A percentile compares a stretch with the other conserved stretches of the same genome.
phyloP scores from a whole-genome alignment of 495 filamentous ascomycete genomes.

The Xeromyces bisporus region DNA sequence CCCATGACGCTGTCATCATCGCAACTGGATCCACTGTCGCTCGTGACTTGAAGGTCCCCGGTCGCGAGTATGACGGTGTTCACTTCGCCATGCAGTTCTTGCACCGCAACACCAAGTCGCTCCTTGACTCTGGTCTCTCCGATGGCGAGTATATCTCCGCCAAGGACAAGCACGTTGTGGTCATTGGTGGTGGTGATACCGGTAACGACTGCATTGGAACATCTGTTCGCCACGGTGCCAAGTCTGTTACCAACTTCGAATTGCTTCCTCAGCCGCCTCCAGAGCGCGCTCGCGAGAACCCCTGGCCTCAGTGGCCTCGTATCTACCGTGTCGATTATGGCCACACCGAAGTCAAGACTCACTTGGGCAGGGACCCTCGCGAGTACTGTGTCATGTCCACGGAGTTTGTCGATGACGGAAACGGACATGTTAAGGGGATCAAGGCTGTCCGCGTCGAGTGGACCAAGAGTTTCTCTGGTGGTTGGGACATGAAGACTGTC shows the following conservation, averaged over 20 bases:
- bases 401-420: slow-evolving; percentile 89
- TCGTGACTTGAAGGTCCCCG: slow-evolving; percentile 84
- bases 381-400: slow-evolving; percentile 99
- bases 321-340: slow-evolving; percentile 98
- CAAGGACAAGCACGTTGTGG: slow-evolving; percentile 91
- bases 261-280: slow-evolving; percentile 86
- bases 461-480: slow-evolving; percentile 76
- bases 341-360: slow-evolving; percentile 90
- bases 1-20: slow-evolving; percentile 79
- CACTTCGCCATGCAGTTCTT: slow-evolving; percentile 99
- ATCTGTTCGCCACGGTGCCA: slow-evolving; percentile 92
- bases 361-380: slow-evolving; percentile 92
- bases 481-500: slow-evolving; percentile 98
- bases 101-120: slow-evolving; percentile 95
- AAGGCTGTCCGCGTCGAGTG: slow-evolving; percentile 96
- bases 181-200: slow-evolving; percentile 97
- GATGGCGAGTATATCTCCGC: slow-evolving; percentile 90
- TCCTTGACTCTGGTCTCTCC: slow-evolving; percentile 78
- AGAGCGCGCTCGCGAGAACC: slow-evolving; percentile 91
- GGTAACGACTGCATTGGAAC: slow-evolving; percentile 99
- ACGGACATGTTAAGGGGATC: slow-evolving; percentile 83
- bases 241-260: slow-evolving; percentile 95
- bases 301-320: slow-evolving; percentile 98
- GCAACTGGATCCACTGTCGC: slow-evolving; percentile 96
- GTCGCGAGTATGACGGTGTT: slow-evolving; percentile 80